Base-by-base conservation (phyloP, 2,329 filamentous ascomycete genomes). In the Paecilomyces formosus region DNA sequence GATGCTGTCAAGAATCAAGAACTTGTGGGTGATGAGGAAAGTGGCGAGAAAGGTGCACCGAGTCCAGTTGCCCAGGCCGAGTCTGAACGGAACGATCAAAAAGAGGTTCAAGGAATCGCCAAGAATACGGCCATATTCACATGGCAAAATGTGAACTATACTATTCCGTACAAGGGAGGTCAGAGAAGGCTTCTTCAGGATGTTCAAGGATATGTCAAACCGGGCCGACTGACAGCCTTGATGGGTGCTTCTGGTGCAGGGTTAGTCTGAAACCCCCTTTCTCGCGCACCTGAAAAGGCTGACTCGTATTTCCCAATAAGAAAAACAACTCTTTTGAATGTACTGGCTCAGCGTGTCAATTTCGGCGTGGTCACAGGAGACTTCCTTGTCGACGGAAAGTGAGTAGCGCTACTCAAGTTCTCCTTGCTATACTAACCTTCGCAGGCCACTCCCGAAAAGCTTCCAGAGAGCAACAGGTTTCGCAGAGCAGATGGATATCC, bases 91-190 rank as follows among this genome's bases (percentile, higher is more conserved):
- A 59, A 63, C 11, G 57, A 63, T 45, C 63, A 64, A 11, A 64
- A 66, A 53, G 68, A 74, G 56, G 72, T 79, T 51, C 72, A 79
- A 33, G 78, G 78, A 1, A 81, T 88, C 13, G 82, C 83, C 1
- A 84, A 82, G 66, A 87, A 87, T 60, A 84, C 88, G 55, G 84
- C 86, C 35, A 79, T 91, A n/a, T 80, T 96, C 60, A 96, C 92
- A 0, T 96, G 91, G 88, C 89, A 93, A 70, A 81, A 89, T 63
- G 85, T 97, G 60, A 90, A 87, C 68, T 96, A 96, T 70, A 82
- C 69, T 55, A 87, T 82, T 61, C 76, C 62, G 11, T 76, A 75
- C 54, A 74, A 78, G 52, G 70, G 73, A 45, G 76, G 77, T 13
- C 68, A 78, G 63, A 70, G 73, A 52, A 72, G 75, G 3, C 70